phyloP scores from a whole-genome alignment of 192 early-diverging fungal species.

The Kappamyces sp. region DNA sequence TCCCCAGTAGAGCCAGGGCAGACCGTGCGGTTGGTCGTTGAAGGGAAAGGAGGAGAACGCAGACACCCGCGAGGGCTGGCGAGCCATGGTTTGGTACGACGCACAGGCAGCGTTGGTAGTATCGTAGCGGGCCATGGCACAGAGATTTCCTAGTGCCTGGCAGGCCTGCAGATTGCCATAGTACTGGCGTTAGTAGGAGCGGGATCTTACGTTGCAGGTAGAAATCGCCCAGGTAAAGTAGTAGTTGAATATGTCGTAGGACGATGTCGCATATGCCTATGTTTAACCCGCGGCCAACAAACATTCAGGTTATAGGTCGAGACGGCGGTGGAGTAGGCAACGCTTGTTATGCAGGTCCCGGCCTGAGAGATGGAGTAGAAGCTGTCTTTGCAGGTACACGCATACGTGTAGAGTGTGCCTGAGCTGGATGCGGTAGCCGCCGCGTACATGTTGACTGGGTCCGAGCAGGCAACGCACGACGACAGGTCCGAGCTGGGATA shows the following conservation, averaged over 20 bases:
- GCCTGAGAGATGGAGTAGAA: conserved; percentile 23
- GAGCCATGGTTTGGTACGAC: conserved; percentile 24
- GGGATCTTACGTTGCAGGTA: conserved; percentile 12
- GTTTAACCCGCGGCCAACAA: conserved; percentile 14
- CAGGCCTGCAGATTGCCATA: conserved; percentile 34
- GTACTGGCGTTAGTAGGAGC: not conserved
- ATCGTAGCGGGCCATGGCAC: conserved; percentile 41
- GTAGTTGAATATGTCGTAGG: not conserved
- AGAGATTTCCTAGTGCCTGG: conserved; percentile 42
- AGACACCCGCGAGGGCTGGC: conserved; percentile 7
- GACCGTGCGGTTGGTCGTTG: conserved; percentile 19
- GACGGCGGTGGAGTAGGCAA: not conserved
- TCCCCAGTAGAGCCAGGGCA: conserved; percentile 40
- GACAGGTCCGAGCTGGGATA: conserved; percentile 30
- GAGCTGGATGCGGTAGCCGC: not conserved
- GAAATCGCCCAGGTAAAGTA: conserved; percentile 13
- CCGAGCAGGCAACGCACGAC: conserved; percentile 29
- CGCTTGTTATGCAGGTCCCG: not conserved
- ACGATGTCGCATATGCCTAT: conserved; percentile 21
- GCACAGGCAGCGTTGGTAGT: conserved; percentile 25
- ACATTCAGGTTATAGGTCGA: not conserved
- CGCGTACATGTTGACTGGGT: conserved; percentile 27
- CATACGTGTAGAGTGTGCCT: conserved; percentile 12
- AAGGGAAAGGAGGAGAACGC: conserved; percentile 9
- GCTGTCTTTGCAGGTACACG: conserved; percentile 31